These are phyloP conservation scores for Globisporangium nunn DNA, from an alignment of 352 stramenopile genomes.

Conservation along the genomic window DNA sequence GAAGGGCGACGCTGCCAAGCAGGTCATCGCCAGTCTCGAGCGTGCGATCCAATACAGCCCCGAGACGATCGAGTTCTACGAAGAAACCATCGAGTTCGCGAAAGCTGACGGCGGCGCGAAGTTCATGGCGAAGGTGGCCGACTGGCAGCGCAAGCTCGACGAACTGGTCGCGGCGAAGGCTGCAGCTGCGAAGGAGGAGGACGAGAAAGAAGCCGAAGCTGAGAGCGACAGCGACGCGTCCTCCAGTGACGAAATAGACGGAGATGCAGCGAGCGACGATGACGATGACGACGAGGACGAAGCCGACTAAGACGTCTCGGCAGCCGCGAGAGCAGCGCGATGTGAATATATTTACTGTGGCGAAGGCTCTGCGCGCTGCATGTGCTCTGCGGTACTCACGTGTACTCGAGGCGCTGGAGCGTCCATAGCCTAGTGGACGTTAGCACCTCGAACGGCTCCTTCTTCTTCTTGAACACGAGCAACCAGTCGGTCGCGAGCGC, in stretches of 20 bases:
- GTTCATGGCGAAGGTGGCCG: conserved; percentile 17
- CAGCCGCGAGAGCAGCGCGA: not conserved
- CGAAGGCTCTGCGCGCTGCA: not conserved
- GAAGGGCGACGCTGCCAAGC: conserved; percentile 8
- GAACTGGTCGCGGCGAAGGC: conserved; percentile 1
- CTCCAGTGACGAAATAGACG: not conserved
- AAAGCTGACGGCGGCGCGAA: conserved; percentile 15
- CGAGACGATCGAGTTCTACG: conserved; percentile 38
- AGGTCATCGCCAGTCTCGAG: conserved; percentile 29
- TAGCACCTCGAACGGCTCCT: conserved; percentile 36
- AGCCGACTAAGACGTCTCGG: not conserved
- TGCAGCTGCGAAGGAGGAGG: conserved; percentile 3
- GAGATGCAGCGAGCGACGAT: conserved; percentile 1
- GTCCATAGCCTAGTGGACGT: conserved; percentile 31
- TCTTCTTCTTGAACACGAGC: conserved; percentile 33
- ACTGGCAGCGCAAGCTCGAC: conserved; percentile 7
- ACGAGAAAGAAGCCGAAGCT: conserved; percentile 1
- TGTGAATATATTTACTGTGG: not conserved
- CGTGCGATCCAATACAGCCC: conserved; percentile 32
- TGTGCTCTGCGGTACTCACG: conserved; percentile 2
- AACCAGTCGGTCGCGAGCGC: conserved; percentile 30
- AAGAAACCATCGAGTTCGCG: conserved; percentile 39
- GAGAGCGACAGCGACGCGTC: conserved; percentile 3
- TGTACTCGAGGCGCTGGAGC: conserved; percentile 31
- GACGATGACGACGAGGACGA: conserved; percentile 1